phyloP scores from a whole-genome alignment of 2,329 filamentous ascomycete species.

The Aspergillus aculeatus region DNA sequence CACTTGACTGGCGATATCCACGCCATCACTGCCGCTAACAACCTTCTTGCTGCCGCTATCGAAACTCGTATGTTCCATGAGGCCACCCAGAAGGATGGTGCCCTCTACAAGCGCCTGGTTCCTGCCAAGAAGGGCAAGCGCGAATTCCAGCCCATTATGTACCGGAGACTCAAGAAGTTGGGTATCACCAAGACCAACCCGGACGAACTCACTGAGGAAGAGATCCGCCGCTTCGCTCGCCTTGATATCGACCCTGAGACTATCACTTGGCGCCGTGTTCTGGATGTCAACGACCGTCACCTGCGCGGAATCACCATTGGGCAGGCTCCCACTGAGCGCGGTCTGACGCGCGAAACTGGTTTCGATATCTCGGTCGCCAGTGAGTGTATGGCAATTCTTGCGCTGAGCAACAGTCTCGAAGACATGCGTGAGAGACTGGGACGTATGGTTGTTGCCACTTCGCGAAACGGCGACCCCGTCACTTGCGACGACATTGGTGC shows the following conservation, averaged over 20 bases:
- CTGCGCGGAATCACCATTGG: constrained; percentile 86
- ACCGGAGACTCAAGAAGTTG: constrained; percentile 88
- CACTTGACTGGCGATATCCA: constrained; percentile 98
- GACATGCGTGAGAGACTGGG: constrained; percentile 94
- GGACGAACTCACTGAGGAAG: constrained; percentile 83
- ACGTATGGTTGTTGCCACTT: constrained; percentile 92
- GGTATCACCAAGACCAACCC: constrained; percentile 95
- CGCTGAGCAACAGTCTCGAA: constrained; percentile 78
- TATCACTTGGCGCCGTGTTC: constrained; percentile 93
- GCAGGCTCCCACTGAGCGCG: constrained; percentile 85
- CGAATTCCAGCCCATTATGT: constrained; percentile 85
- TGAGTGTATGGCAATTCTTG: constrained; percentile 97
- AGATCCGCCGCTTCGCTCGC: constrained; percentile 83
- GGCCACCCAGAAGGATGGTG: constrained; percentile 84
- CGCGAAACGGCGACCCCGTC: constrained; percentile 79
- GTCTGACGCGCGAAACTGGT: constrained; percentile 80
- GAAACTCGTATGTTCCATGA: constrained; percentile 99
- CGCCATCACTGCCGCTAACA: constrained; percentile 95
- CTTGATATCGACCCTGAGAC: constrained; percentile 95
- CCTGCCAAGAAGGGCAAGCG: constrained; percentile 87
- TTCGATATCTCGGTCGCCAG: constrained; percentile 98
- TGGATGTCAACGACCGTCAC: constrained; percentile 97
- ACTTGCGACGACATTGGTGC: constrained; percentile 95
- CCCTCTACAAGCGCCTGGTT: constrained; percentile 83
- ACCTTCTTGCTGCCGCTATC: constrained; percentile 90